These are phyloP conservation scores for Carex arenaria DNA, from an alignment of 202 grass and related monocot species.

Conservation along the genomic window DNA sequence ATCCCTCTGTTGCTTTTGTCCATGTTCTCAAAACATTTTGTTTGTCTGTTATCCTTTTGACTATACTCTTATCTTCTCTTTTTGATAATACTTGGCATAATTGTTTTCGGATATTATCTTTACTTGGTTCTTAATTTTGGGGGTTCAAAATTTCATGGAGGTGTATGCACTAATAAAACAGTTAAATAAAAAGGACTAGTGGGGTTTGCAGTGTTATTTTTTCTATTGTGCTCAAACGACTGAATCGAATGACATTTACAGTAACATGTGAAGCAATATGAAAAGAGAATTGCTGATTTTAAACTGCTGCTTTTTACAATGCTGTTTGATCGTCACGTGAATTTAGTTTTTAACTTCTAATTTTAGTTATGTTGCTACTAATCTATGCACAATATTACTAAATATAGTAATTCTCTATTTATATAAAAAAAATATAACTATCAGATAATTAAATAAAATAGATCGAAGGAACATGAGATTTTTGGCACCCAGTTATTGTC, in stretches of 20 bases:
- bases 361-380: no score
- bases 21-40: constrained; percentile 34
- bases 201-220: neutral
- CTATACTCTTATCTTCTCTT: neutral
- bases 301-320: no score
- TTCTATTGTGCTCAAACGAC: neutral
- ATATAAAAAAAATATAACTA: no score
- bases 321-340: no score
- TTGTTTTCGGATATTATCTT: neutral
- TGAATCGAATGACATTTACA: no score
- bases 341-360: no score
- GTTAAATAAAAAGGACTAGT: neutral
- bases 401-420: no score
- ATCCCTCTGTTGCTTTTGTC: constrained; percentile 29
- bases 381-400: no score
- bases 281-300: neutral
- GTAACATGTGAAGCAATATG: no score
- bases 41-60: constrained; percentile 23
- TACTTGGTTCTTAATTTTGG: neutral
- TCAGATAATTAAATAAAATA: no score
- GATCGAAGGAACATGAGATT: no score
- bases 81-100: neutral
- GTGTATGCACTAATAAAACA: neutral
- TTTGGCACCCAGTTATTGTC: no score
- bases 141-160: neutral